Conservation (phyloP, 306 rosid genomes). For the Rubus idaeus region DNA sequence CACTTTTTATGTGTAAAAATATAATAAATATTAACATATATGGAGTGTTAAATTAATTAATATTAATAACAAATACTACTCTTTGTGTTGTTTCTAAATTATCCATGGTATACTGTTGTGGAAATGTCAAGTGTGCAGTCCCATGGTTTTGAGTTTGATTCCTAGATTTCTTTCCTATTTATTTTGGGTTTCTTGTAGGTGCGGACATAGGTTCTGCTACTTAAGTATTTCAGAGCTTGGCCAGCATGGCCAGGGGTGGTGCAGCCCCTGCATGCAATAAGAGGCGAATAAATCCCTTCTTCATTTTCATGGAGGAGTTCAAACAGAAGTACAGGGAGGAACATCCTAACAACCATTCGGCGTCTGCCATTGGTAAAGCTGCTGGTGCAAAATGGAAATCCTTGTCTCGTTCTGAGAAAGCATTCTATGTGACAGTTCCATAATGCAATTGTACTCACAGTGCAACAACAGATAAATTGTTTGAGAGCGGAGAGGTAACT, state of each 20-base stretch:
- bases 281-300: background rate
- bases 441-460: too few relatives aligned
- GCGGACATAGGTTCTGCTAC: background rate
- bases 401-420: background rate
- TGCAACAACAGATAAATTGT: too few relatives aligned
- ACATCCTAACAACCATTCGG: background rate
- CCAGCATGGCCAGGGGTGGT: too few relatives aligned
- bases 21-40: too few relatives aligned
- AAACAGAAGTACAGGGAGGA: background rate
- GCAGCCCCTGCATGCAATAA: too few relatives aligned
- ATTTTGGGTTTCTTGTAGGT: background rate
- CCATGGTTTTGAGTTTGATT: background rate
- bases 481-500: background rate
- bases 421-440: background rate
- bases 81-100: background rate
- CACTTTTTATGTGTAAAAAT: background rate
- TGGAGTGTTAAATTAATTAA: background rate
- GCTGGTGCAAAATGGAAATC: background rate
- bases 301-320: background rate
- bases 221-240: too few relatives aligned
- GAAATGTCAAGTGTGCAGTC: background rate
- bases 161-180: background rate
- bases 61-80: too few relatives aligned
- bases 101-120: background rate
- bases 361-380: background rate